Base-by-base conservation (phyloP, 2,329 filamentous ascomycete species). In the Chaetomiaceae sp. region DNA sequence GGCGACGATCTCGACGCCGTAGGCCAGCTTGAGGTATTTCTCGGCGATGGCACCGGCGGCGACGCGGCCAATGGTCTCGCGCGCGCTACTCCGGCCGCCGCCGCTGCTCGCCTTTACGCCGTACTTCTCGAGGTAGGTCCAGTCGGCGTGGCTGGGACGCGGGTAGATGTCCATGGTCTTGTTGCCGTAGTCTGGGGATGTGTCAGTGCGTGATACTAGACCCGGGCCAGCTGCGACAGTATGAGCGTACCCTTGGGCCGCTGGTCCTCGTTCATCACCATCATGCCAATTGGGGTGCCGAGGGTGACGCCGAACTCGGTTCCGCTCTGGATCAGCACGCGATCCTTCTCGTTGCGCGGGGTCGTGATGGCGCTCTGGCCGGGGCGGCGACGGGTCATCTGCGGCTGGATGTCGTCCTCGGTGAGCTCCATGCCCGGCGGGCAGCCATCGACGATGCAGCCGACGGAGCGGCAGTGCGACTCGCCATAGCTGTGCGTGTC, bases 121-220 rank as follows among this genome's bases (percentile, higher is more conserved):
- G 69, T 99, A 99, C 74, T 97, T 97, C 70, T 96, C 88, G 55
- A 96, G 78, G 73, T 97, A 97, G 54, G 93, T 97, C 82, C 87
- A 96, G 72, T 97, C 92, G 54, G 93, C 92, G 71, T 97, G 93
- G 66, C 84, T 89, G 31, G 92, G 93, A 45, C 93, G 81, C 4
- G 93, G 93, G 77, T 86, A 97, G 56, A 83, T 73, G 70, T 97
- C 89, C 82, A 96, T 96, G 25, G 91, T 96, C 66, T 82, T 81
- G 71, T 83, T 81, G 50, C 87, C 87, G 71, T 97, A 97, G 74
- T 99, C 93, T 60, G 46, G n/a, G n/a, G n/a, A n/a, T n/a, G n/a
- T n/a, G n/a, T n/a, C n/a, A n/a, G n/a, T n/a, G n/a, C n/a, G n/a
- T n/a, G n/a, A n/a, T n/a, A n/a, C n/a, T n/a, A n/a, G n/a, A n/a